Conservation (phyloP, 2,329 filamentous ascomycete genomes). For the Penicillium frequentans region DNA sequence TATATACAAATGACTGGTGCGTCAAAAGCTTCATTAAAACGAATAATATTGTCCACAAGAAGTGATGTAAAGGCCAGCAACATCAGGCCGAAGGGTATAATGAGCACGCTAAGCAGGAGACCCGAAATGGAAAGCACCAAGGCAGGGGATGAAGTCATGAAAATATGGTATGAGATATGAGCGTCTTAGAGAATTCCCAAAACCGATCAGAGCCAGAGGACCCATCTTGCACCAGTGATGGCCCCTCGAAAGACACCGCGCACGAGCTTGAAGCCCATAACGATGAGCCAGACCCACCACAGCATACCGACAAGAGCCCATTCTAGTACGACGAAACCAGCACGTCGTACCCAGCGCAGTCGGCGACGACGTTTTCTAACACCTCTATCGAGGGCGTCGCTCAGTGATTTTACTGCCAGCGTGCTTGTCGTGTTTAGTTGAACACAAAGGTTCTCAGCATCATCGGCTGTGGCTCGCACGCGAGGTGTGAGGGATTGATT, state of each 20-base stretch:
- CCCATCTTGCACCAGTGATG: conserved; percentile 67
- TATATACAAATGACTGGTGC: neutral
- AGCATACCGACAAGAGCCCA: conserved; percentile 85
- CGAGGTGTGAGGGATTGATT: conserved; percentile 55
- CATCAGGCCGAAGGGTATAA: neutral
- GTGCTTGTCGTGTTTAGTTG: conserved; percentile 76
- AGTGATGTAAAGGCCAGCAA: neutral
- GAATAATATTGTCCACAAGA: neutral
- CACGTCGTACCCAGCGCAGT: conserved; percentile 72
- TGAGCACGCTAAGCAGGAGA: neutral
- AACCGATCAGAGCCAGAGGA: conserved; percentile 68
- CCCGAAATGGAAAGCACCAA: neutral
- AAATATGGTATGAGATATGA: neutral
- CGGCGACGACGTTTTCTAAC: conserved; percentile 72
- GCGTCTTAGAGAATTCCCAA: neutral
- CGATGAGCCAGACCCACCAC: conserved; percentile 92
- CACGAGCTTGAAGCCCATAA: conserved; percentile 70
- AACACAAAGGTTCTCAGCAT: conserved; percentile 74
- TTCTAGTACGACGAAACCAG: conserved; percentile 80
- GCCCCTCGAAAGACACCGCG: conserved; percentile 63
- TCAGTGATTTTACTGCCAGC: conserved; percentile 75
- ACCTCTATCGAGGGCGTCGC: conserved; percentile 69
- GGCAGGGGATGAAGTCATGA: neutral
- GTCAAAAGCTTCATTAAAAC: neutral
- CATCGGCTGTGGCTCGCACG: conserved; percentile 69